Conservation (phyloP, 768 basidiomycete species). For the Suillus subluteus region DNA sequence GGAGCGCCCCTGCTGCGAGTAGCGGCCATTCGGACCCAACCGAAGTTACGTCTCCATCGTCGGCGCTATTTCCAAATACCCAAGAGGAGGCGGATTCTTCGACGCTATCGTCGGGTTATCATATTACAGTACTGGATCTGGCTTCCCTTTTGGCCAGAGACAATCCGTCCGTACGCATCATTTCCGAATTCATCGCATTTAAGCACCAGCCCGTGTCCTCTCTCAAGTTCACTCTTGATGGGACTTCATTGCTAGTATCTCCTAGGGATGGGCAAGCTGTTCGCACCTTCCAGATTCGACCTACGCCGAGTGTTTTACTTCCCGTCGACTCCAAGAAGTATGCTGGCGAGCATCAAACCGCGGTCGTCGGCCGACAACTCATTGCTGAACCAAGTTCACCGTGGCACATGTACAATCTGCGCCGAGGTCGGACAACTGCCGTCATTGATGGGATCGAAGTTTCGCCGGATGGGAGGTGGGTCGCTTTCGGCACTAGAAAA, state of each 20-base stretch:
- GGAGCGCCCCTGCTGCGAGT: slow-evolving; percentile 59
- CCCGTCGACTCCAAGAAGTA: slow-evolving; percentile 1
- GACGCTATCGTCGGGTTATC: slow-evolving; percentile 39
- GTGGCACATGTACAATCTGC: slow-evolving; percentile 68
- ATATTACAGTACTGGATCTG: slow-evolving; percentile 63
- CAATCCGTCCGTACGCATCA: slow-evolving; percentile 29
- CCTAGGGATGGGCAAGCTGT: slow-evolving; percentile 59
- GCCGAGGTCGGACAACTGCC: slow-evolving; percentile 72
- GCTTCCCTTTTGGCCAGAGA: slow-evolving; percentile 32
- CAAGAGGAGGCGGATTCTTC: slow-evolving; percentile 1
- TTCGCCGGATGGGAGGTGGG: slow-evolving; percentile 62
- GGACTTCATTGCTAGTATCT: slow-evolving; percentile 51
- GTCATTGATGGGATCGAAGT: slow-evolving; percentile 54
- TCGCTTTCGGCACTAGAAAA: slow-evolving; percentile 67
- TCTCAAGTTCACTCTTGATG: slow-evolving; percentile 56
- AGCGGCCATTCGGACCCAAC: slow-evolving; percentile 17
- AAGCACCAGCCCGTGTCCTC: slow-evolving; percentile 50
- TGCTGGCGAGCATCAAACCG: neutral
- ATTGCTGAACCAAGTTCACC: slow-evolving; percentile 31
- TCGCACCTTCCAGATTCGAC: slow-evolving; percentile 50
- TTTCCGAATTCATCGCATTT: slow-evolving; percentile 55
- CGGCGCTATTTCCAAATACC: neutral
- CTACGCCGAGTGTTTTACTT: slow-evolving; percentile 26
- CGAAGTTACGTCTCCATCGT: slow-evolving; percentile 3
- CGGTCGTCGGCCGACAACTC: neutral